phyloP scores from a whole-genome alignment of 1,284 basidiomycete genomes.

The Coniophora puteana region DNA sequence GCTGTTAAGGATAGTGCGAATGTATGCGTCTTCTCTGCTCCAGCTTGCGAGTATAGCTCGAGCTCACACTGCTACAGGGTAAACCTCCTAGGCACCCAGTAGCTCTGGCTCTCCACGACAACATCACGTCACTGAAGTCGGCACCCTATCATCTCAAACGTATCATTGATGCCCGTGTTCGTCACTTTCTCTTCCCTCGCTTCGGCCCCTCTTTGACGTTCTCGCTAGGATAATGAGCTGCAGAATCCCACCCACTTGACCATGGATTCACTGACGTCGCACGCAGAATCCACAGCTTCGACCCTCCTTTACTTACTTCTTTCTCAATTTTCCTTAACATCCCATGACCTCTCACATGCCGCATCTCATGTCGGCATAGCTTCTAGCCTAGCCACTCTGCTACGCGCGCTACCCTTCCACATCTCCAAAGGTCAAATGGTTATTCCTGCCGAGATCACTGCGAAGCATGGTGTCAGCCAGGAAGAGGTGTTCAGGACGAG shows the following conservation, averaged over 20 bases:
- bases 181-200: conserved; percentile 21
- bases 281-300: conserved; percentile 77
- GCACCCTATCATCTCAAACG: conserved; percentile 79
- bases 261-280: conserved; percentile 63
- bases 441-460: conserved; percentile 83
- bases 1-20: conserved; percentile 70
- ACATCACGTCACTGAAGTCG: conserved; percentile 47
- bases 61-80: conserved; percentile 42
- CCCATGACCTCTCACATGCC: conserved; percentile 71
- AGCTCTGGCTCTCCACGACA: conserved; percentile 69
- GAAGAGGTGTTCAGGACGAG: conserved; percentile 84
- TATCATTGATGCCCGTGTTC: conserved; percentile 82
- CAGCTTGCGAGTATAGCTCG: conserved; percentile 8
- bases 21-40: conserved; percentile 37
- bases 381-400: conserved; percentile 67
- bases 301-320: conserved; percentile 80
- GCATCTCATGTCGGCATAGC: conserved; percentile 77
- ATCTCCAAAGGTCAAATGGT: conserved; percentile 71
- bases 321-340: conserved; percentile 62
- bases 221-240: conserved; percentile 68
- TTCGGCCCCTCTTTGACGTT: conserved; percentile 11
- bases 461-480: conserved; percentile 77
- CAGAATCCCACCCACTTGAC: conserved; percentile 67
- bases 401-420: conserved; percentile 78
- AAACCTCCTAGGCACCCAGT: conserved; percentile 82